Percentiles rank a stretch among this genome's conserved stretches.
These are phyloP conservation scores for Immersiporthe knoxdaviesiana DNA, from an alignment of 2,329 filamentous ascomycete species.

Conservation along the genomic window DNA sequence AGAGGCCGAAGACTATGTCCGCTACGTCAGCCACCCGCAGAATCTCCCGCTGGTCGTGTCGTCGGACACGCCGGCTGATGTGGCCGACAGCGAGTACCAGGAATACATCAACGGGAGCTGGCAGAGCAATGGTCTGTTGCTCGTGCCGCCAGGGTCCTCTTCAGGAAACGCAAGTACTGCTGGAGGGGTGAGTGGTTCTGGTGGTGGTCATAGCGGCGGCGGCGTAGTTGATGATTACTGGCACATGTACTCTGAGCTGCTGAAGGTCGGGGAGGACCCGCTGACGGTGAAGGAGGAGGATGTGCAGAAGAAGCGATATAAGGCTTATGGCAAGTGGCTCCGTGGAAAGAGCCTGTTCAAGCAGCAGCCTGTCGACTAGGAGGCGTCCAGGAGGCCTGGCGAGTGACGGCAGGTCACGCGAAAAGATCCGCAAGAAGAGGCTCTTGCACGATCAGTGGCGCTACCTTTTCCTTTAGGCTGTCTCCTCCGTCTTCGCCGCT, in stretches of 20 bases:
- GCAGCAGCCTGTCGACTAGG: constrained; percentile 70
- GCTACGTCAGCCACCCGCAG: constrained; percentile 87
- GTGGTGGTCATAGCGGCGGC: constrained; percentile 24
- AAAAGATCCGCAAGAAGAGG: constrained; percentile 42
- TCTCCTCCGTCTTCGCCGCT: constrained; percentile 30
- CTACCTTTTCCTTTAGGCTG: constrained; percentile 36
- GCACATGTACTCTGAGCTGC: constrained; percentile 74
- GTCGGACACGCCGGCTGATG: constrained; percentile 60
- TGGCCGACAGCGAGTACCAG: constrained; percentile 70
- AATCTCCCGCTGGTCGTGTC: constrained; percentile 83
- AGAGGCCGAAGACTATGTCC: constrained; percentile 84
- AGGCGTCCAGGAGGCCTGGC: constrained; percentile 29
- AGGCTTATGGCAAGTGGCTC: constrained; percentile 94
- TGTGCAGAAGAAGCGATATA: constrained; percentile 89
- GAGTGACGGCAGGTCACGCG: constrained; percentile 12
- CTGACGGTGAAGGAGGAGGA: constrained; percentile 89
- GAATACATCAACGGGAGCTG: constrained; percentile 77
- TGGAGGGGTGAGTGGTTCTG: constrained; percentile 27
- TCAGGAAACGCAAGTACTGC: constrained; percentile 43
- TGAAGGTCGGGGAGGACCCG: constrained; percentile 78
- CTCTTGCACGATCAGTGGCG: constrained; percentile 43
- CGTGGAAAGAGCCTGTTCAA: constrained; percentile 95
- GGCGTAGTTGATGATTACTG: constrained; percentile 65
- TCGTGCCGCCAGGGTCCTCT: constrained; percentile 56
- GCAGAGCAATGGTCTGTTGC: constrained; percentile 61